These are phyloP conservation scores for Laburnicola sp. DNA, from an alignment of 2,329 filamentous ascomycete species.

Conservation along the genomic window DNA sequence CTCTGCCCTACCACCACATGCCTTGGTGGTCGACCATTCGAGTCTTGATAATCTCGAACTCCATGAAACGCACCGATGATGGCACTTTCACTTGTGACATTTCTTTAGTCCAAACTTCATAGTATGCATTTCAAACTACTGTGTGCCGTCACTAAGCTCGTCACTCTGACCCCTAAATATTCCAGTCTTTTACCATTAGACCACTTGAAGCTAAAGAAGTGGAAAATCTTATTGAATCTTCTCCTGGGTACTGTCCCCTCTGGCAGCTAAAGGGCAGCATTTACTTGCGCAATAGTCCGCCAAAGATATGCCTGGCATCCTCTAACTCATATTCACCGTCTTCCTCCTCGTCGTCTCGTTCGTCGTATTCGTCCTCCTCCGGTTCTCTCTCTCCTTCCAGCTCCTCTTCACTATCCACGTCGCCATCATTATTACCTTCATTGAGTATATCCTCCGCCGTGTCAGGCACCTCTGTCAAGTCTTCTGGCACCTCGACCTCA, in stretches of 20 bases:
- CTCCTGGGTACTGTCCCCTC: neutral
- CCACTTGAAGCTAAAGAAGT: too few species aligned
- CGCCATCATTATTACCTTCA: constrained; percentile 22
- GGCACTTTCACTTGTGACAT: too few species aligned
- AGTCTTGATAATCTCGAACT: too few species aligned
- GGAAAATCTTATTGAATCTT: too few species aligned
- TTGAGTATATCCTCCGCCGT: constrained; percentile 28
- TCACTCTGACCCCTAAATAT: too few species aligned
- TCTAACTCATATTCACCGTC: constrained; percentile 19
- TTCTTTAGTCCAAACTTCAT: too few species aligned
- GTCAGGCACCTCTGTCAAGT: constrained; percentile 37
- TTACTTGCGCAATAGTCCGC: neutral
- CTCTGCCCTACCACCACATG: too few species aligned
- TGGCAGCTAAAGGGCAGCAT: neutral
- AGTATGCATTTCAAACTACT: too few species aligned
- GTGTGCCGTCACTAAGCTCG: too few species aligned
- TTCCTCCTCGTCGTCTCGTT: constrained; percentile 15
- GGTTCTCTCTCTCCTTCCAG: constrained; percentile 8
- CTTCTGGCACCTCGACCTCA: constrained; percentile 33
- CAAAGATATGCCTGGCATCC: constrained; percentile 12
- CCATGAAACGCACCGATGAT: too few species aligned
- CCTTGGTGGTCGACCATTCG: too few species aligned
- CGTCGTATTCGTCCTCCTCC: constrained; percentile 23
- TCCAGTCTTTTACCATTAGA: too few species aligned
- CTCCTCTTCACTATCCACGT: constrained; percentile 12